Evolutionary conservation across 2,329 filamentous ascomycete species (phyloP).

Genomic region (Aspergillus sojae): DNA sequence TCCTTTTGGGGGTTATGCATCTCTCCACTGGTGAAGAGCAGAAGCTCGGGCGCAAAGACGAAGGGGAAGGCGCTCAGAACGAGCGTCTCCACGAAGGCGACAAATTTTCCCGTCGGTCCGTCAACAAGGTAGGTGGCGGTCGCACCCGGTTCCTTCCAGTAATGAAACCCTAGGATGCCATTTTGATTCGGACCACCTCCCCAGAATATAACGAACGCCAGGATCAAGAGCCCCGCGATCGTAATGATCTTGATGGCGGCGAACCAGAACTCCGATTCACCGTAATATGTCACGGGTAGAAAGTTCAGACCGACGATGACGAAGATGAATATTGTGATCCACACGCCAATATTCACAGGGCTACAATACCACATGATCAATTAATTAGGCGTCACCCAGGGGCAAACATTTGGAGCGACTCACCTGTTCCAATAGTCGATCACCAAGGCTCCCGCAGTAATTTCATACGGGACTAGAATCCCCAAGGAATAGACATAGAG

Average conservation of each 20-base stretch:
- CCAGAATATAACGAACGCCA: constrained; percentile 59
- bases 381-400: too few relatives aligned
- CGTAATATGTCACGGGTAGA: constrained; percentile 54
- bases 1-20: constrained; percentile 60
- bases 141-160: constrained; percentile 52
- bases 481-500: constrained; percentile 52
- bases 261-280: constrained; percentile 59
- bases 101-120: constrained; percentile 53
- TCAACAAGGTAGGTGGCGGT: constrained; percentile 52
- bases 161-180: constrained; percentile 54
- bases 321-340: constrained; percentile 61
- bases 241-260: constrained; percentile 55
- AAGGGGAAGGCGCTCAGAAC: constrained; percentile 58
- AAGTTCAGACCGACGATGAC: constrained; percentile 57
- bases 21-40: constrained; percentile 60
- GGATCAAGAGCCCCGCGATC: constrained; percentile 54
- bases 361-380: too few relatives aligned
- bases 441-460: constrained; percentile 65
- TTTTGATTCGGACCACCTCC: constrained; percentile 54
- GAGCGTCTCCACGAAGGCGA: constrained; percentile 54
- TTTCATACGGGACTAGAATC: constrained; percentile 58
- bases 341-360: constrained; percentile 47
- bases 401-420: too few relatives aligned
- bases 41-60: constrained; percentile 58
- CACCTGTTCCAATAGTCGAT: constrained; percentile 62